Percentiles rank a stretch among this genome's conserved stretches.
These are phyloP conservation scores for Komagataella pseudopastoris DNA, from an alignment of 805 yeast species.

Conservation along the genomic window DNA sequence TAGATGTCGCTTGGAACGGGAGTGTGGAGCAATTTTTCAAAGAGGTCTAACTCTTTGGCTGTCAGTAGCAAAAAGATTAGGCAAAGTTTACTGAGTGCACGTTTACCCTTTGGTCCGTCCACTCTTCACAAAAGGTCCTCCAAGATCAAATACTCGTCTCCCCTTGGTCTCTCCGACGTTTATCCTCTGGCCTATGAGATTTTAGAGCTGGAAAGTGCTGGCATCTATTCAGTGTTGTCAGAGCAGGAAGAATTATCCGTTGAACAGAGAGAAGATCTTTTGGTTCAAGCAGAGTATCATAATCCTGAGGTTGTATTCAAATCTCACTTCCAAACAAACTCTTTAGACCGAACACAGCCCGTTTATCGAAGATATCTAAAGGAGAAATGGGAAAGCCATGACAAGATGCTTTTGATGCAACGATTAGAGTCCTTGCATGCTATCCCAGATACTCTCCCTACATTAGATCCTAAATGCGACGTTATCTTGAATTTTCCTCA, in stretches of 20 bases:
- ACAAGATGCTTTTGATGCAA: conserved; percentile 77
- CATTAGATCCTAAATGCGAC: conserved; percentile 68
- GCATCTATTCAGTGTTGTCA: not conserved
- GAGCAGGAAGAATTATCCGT: conserved; percentile 8
- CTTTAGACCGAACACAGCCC: conserved; percentile 58
- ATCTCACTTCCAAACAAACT: conserved; percentile 29
- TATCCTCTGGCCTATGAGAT: conserved; percentile 56
- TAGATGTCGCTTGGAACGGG: conserved; percentile 10
- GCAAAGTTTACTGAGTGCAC: conserved; percentile 16
- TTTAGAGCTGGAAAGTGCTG: conserved; percentile 27
- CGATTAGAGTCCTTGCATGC: conserved; percentile 75
- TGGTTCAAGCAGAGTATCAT: conserved; percentile 49
- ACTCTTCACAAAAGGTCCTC: conserved; percentile 29
- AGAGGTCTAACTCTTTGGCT: conserved; percentile 17
- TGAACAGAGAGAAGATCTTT: conserved; percentile 17
- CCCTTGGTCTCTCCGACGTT: conserved; percentile 56
- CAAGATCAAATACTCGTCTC: conserved; percentile 47
- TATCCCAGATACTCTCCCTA: conserved; percentile 90
- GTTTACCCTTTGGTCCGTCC: conserved; percentile 34
- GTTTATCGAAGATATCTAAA: conserved; percentile 63
- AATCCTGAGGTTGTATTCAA: conserved; percentile 84
- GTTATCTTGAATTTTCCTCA: conserved; percentile 67
- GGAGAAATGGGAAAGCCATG: conserved; percentile 59
- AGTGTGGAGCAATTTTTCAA: conserved; percentile 21
- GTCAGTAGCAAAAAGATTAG: conserved; percentile 14